A percentile compares a stretch with the other conserved stretches of the same genome.
Conservation (phyloP, 1,284 basidiomycete species). For the Malassezia restricta region DNA sequence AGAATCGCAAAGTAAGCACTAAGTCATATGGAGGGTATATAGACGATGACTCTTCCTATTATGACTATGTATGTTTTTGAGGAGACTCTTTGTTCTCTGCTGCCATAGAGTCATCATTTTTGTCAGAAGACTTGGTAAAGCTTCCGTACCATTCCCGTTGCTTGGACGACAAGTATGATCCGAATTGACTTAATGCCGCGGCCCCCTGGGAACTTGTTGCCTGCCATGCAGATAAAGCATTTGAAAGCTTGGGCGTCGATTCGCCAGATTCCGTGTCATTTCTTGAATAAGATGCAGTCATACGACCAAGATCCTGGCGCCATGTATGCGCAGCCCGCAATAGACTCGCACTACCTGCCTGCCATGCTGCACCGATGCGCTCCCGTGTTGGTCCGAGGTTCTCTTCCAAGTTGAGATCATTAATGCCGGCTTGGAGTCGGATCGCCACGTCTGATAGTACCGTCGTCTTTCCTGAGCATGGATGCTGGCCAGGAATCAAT, state of each 20-base stretch:
- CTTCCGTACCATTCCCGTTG: slow-evolving; percentile 22
- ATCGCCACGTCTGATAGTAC: slow-evolving; percentile 39
- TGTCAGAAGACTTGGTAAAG: not conserved
- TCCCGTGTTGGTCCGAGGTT: slow-evolving; percentile 39
- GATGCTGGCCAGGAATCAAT: slow-evolving; percentile 37
- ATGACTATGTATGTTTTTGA: not conserved
- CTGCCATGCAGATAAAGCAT: not conserved
- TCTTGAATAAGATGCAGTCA: slow-evolving; percentile 11
- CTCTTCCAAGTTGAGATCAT: slow-evolving; percentile 40
- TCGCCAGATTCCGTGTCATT: slow-evolving; percentile 2
- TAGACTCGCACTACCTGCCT: slow-evolving; percentile 30
- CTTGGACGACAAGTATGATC: slow-evolving; percentile 29
- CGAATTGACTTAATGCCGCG: slow-evolving; percentile 35
- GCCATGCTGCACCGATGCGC: slow-evolving; percentile 34
- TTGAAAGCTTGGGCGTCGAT: slow-evolving; percentile 24
- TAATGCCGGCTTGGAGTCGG: slow-evolving; percentile 33
- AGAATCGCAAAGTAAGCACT: slow-evolving; percentile 2
- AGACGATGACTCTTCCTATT: not conserved
- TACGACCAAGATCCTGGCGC: slow-evolving; percentile 27
- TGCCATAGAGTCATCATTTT: not conserved
- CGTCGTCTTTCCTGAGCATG: slow-evolving; percentile 38
- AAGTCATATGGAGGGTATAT: not conserved
- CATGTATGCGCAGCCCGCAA: slow-evolving; percentile 32
- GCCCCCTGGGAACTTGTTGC: slow-evolving; percentile 32
- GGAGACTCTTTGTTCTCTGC: not conserved